Percentiles rank a stretch among this genome's conserved stretches.
phyloP scores from a whole-genome alignment of 2,329 filamentous ascomycete genomes.

The Neoarthrinium moseri region DNA sequence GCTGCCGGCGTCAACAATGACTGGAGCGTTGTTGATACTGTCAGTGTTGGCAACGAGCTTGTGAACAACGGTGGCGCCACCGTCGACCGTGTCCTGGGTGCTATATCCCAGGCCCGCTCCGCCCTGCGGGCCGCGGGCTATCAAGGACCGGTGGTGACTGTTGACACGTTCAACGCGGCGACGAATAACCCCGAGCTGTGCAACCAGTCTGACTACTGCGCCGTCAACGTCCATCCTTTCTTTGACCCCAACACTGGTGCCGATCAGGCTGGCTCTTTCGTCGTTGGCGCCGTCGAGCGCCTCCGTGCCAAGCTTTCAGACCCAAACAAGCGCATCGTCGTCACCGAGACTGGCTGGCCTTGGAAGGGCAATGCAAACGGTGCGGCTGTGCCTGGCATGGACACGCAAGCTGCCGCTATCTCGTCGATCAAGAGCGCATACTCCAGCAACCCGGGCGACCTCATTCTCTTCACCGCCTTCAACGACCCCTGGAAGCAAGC shows the following conservation, averaged over 20 bases:
- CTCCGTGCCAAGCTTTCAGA: constrained; percentile 41
- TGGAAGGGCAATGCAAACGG: constrained; percentile 65
- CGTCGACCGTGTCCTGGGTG: constrained; percentile 52
- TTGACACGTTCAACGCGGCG: constrained; percentile 75
- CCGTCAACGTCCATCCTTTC: constrained; percentile 81
- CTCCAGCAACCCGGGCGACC: constrained; percentile 40
- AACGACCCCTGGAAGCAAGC: constrained; percentile 79
- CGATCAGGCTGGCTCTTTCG: constrained; percentile 64
- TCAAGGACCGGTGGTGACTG: constrained; percentile 70
- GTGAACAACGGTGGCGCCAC: constrained; percentile 63
- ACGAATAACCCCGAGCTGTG: constrained; percentile 68
- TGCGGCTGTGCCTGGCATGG: constrained; percentile 63
- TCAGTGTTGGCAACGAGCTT: constrained; percentile 79
- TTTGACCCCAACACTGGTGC: constrained; percentile 67
- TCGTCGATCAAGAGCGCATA: constrained; percentile 63
- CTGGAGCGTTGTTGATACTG: constrained; percentile 68
- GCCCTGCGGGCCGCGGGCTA: constrained; percentile 64
- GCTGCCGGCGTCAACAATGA: constrained; percentile 57
- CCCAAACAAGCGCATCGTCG: constrained; percentile 59
- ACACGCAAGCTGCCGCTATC: constrained; percentile 67
- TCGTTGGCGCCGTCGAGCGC: constrained; percentile 51
- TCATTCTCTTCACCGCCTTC: constrained; percentile 77
- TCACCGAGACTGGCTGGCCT: constrained; percentile 87
- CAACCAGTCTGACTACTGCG: constrained; percentile 71
- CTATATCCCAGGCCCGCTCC: constrained; percentile 55